Percentiles rank a stretch among this genome's conserved stretches.
Conservation (phyloP, 1,284 basidiomycete genomes). For the Apiotrichum gamsii region DNA sequence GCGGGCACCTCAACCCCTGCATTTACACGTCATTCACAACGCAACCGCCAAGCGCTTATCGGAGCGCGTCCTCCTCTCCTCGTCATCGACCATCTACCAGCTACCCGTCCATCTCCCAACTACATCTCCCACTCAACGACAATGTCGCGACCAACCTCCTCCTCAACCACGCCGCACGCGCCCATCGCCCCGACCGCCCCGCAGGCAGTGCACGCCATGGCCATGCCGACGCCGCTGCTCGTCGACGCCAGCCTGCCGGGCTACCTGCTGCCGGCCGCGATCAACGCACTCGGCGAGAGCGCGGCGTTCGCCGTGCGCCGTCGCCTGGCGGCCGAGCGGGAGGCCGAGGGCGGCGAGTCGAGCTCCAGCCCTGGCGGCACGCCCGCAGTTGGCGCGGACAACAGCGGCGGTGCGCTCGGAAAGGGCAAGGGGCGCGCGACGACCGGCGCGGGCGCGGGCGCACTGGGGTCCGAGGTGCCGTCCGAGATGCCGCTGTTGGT, state of each 20-base stretch:
- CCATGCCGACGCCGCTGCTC: slow-evolving; percentile 44
- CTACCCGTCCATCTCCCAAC: neutral
- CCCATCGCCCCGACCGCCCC: slow-evolving; percentile 35
- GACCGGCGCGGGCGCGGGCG: slow-evolving; percentile 36
- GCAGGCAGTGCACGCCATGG: slow-evolving; percentile 37
- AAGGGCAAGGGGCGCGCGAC: slow-evolving; percentile 43
- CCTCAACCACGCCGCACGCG: slow-evolving; percentile 27
- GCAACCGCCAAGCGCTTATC: too few species aligned
- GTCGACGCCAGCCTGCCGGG: slow-evolving; percentile 73
- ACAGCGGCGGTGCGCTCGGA: slow-evolving; percentile 15
- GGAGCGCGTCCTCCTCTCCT: too few species aligned
- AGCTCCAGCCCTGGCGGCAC: too few species aligned
- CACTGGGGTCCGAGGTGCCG: too few species aligned
- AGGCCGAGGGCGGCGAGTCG: slow-evolving; percentile 16
- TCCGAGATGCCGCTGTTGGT: slow-evolving; percentile 54
- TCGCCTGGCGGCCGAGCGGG: slow-evolving; percentile 32
- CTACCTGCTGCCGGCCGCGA: slow-evolving; percentile 75
- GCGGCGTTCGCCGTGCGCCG: slow-evolving; percentile 59
- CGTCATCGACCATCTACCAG: neutral
- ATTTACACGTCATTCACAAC: slow-evolving; percentile 10
- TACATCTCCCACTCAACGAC: neutral
- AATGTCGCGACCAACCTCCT: slow-evolving; percentile 27
- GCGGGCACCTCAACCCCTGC: slow-evolving; percentile 2
- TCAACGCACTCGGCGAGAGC: slow-evolving; percentile 64
- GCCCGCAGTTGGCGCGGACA: too few species aligned